Conservation (phyloP, 2,329 filamentous ascomycete species). For the Fusarium sp. region DNA sequence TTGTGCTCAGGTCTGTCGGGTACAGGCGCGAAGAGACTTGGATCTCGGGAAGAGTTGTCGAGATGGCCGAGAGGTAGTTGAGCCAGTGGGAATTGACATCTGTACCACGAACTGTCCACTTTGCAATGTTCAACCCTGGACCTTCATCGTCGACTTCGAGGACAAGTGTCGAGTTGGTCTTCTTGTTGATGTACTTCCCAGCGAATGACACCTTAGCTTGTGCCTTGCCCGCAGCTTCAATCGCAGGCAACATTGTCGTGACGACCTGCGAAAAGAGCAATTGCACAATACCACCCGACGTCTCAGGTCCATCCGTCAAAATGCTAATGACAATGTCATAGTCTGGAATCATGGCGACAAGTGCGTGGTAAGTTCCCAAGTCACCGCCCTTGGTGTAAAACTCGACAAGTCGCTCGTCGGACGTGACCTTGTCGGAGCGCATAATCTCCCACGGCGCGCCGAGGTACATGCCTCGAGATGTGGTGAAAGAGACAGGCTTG, state of each 20-base stretch:
- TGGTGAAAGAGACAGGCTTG: conserved; percentile 4
- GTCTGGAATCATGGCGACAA: conserved; percentile 6
- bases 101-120: conserved; percentile 10
- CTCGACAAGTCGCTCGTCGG: conserved; percentile 4
- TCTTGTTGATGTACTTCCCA: not conserved
- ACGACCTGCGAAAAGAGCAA: conserved; percentile 11
- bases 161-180: not conserved
- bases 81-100: conserved; percentile 6
- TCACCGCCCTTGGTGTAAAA: conserved; percentile 15
- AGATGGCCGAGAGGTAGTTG: not conserved
- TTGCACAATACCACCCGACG: not conserved
- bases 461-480: not conserved
- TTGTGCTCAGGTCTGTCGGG: not conserved
- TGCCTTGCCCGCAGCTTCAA: conserved; percentile 8
- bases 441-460: conserved; percentile 16
- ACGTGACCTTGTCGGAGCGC: conserved; percentile 13
- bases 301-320: not conserved
- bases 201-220: not conserved
- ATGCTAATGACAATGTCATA: conserved; percentile 11
- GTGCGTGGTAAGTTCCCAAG: conserved; percentile 7
- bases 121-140: not conserved
- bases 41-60: not conserved
- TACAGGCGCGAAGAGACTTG: not conserved
- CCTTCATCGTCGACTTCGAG: not conserved
- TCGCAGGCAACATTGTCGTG: not conserved